Evolutionary conservation across 495 filamentous ascomycete genomes (phyloP).

Genomic region (Wilcoxina mikolae): DNA sequence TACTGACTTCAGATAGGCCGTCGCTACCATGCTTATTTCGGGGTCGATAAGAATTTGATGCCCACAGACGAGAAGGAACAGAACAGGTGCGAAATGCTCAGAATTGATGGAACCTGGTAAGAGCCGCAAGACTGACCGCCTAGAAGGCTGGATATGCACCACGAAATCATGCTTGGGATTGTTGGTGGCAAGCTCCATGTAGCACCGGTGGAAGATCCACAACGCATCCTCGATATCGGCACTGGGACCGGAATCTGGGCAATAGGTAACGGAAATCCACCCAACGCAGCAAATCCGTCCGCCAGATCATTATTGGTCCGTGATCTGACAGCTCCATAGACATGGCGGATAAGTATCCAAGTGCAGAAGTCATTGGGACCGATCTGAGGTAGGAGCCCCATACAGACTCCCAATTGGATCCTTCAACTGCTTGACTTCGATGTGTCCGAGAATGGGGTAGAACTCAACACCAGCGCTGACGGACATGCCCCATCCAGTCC

Average conservation of each 20-base stretch:
- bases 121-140: neutral
- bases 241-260: too few species aligned
- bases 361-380: constrained; percentile 33
- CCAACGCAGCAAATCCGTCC: too few species aligned
- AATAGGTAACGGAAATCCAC: too few species aligned
- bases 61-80: constrained; percentile 36
- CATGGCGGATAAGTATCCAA: constrained; percentile 22
- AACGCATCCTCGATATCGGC: neutral
- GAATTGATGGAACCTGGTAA: too few species aligned
- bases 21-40: constrained; percentile 39
- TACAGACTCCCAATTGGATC: too few species aligned
- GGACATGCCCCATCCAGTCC: neutral
- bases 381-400: constrained; percentile 49
- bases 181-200: neutral
- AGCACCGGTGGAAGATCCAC: neutral
- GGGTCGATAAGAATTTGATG: constrained; percentile 36
- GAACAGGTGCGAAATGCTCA: neutral
- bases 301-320: too few species aligned
- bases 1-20: constrained; percentile 29
- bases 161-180: neutral
- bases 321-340: too few species aligned
- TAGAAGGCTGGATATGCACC: neutral
- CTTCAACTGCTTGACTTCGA: too few species aligned
- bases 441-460: too few species aligned
- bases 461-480: too few species aligned